phyloP scores from a whole-genome alignment of 2,329 filamentous ascomycete species.

The Epichloe uncinata region DNA sequence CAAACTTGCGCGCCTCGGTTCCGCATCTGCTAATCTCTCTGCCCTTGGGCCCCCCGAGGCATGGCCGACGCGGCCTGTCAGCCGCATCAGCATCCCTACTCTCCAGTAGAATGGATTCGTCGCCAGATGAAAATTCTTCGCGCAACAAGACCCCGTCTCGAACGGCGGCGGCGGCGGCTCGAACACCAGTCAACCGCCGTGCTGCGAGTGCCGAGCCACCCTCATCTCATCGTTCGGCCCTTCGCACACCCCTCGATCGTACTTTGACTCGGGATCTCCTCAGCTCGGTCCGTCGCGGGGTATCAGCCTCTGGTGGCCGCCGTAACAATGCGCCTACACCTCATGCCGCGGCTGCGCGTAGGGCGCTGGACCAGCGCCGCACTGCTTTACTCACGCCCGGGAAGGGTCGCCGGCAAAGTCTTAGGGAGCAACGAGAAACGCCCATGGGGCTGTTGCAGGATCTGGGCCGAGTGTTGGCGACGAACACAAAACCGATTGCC shows the following conservation, averaged over 20 bases:
- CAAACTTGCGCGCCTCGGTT: not conserved
- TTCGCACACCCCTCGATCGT: conserved; percentile 29
- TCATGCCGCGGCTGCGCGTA: conserved; percentile 46
- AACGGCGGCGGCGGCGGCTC: conserved; percentile 13
- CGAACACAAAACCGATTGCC: conserved; percentile 28
- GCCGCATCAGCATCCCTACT: not conserved
- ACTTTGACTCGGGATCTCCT: conserved; percentile 22
- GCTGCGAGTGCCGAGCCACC: conserved; percentile 22
- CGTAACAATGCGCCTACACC: conserved; percentile 38
- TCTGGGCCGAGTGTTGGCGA: conserved; percentile 41
- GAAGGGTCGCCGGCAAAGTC: conserved; percentile 42
- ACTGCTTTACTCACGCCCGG: conserved; percentile 48
- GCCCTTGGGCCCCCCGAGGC: not conserved
- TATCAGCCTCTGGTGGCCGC: conserved; percentile 31
- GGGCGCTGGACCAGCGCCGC: conserved; percentile 44
- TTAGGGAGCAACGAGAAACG: conserved; percentile 42
- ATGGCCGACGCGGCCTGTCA: conserved; percentile 1
- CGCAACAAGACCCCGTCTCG: conserved; percentile 5
- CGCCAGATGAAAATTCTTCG: conserved; percentile 1
- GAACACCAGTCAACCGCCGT: conserved; percentile 12
- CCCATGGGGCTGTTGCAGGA: conserved; percentile 39
- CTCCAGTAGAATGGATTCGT: not conserved
- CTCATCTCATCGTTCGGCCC: conserved; percentile 25
- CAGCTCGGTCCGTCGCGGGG: conserved; percentile 26
- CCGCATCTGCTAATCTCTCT: not conserved